A percentile compares a stretch with the other conserved stretches of the same genome.
These are phyloP conservation scores for Trichoderma endophyticum DNA, from an alignment of 2,329 filamentous ascomycete genomes.

Conservation along the genomic window DNA sequence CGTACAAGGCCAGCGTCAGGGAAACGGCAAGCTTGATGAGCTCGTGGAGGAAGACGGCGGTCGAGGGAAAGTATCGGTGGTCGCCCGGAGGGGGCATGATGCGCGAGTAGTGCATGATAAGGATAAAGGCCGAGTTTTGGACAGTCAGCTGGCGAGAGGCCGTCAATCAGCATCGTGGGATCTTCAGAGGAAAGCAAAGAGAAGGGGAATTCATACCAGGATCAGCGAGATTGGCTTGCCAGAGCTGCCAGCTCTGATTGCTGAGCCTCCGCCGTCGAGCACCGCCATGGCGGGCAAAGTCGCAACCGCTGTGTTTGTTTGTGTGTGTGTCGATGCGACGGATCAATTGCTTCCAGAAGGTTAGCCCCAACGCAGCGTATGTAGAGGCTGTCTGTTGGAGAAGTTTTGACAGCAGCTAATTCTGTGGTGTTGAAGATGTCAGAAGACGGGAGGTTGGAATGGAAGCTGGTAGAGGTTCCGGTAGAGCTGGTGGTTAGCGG, in stretches of 20 bases:
- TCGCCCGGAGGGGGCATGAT: conserved; percentile 83
- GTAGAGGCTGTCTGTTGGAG: not conserved
- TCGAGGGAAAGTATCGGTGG: conserved; percentile 89
- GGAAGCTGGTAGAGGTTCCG: not conserved
- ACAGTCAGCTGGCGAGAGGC: conserved; percentile 58
- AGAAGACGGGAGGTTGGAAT: not conserved
- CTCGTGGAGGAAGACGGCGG: conserved; percentile 90
- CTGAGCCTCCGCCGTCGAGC: conserved; percentile 16
- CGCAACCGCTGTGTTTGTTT: not conserved
- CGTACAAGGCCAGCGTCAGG: conserved; percentile 81
- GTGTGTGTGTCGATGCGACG: not conserved
- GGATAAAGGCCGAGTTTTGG: conserved; percentile 72
- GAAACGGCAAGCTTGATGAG: conserved; percentile 85
- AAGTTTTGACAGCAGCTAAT: not conserved
- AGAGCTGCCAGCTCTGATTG: conserved; percentile 17
- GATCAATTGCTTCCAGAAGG: not conserved
- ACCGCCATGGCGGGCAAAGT: conserved; percentile 22
- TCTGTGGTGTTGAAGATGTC: not conserved
- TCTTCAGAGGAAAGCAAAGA: not conserved
- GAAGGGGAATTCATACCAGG: conserved; percentile 24
- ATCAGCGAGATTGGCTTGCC: conserved; percentile 26
- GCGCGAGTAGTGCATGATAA: conserved; percentile 90
- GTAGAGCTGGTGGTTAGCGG: not conserved
- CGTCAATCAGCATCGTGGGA: not conserved
- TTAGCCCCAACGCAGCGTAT: not conserved